phyloP scores from a whole-genome alignment of 176 grass and related monocot genomes.

The Avena eriantha region DNA sequence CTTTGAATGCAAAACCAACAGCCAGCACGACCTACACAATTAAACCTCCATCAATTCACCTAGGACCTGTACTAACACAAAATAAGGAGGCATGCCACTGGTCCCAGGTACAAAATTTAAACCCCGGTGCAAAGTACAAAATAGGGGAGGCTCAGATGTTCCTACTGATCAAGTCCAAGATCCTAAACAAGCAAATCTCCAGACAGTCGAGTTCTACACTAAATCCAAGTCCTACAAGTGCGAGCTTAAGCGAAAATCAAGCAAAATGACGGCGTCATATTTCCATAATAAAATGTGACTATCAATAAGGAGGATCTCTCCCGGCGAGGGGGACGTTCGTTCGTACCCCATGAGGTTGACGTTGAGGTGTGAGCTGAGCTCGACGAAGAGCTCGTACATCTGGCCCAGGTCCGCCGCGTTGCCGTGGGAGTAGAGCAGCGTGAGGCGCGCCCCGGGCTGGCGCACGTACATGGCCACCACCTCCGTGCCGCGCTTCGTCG shows the following conservation, averaged over 20 bases:
- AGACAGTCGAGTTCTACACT: neutral
- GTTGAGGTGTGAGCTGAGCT: slow-evolving; percentile 88
- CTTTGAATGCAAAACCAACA: slow-evolving; percentile 14
- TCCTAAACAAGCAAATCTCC: slow-evolving; percentile 28
- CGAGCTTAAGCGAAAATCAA: neutral
- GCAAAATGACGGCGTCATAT: neutral
- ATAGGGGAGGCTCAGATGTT: neutral
- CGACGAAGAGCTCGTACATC: slow-evolving; percentile 95
- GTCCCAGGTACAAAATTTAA: neutral
- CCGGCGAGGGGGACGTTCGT: neutral
- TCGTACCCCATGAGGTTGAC: slow-evolving; percentile 93
- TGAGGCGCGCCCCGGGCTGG: slow-evolving; percentile 74
- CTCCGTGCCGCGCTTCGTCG: slow-evolving; percentile 69
- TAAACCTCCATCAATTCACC: neutral
- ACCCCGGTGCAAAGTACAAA: neutral
- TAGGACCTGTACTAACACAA: neutral
- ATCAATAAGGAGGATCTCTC: neutral
- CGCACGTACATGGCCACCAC: slow-evolving; percentile 89
- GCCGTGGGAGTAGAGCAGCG: slow-evolving; percentile 96
- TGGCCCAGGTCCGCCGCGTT: slow-evolving; percentile 94
- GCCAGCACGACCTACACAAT: neutral
- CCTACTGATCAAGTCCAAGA: slow-evolving; percentile 14
- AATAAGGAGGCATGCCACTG: neutral
- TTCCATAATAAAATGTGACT: neutral
- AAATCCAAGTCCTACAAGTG: neutral